phyloP scores from a whole-genome alignment of 1,139 yeast species.

The Lodderomyces jiufengensis region DNA sequence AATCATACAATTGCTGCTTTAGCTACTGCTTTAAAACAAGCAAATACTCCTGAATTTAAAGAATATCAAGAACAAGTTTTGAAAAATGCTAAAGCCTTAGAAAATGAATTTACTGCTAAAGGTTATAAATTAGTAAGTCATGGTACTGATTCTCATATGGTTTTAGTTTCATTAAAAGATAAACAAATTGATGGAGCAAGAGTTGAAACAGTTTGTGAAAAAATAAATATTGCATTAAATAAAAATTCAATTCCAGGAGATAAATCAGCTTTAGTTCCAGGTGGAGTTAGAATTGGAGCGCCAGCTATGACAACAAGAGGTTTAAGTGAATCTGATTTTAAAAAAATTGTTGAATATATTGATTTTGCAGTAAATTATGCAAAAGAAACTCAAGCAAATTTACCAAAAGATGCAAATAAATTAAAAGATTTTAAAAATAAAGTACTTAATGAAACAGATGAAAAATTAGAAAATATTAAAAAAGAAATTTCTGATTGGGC shows the following conservation, averaged over 20 bases:
- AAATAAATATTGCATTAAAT: slow-evolving; percentile 92
- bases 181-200: slow-evolving; percentile 97
- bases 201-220: slow-evolving; percentile 91
- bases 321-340: slow-evolving; percentile 81
- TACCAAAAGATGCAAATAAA: slow-evolving; percentile 86
- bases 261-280: slow-evolving; percentile 95
- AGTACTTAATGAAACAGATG: slow-evolving; percentile 67
- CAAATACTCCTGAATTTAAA: slow-evolving; percentile 86
- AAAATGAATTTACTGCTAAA: slow-evolving; percentile 60
- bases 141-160: slow-evolving; percentile 98
- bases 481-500: slow-evolving; percentile 88
- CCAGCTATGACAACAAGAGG: slow-evolving; percentile 99
- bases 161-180: slow-evolving; percentile 82
- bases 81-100: slow-evolving; percentile 84
- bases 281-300: slow-evolving; percentile 97
- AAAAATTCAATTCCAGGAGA: slow-evolving; percentile 98
- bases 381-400: slow-evolving; percentile 63
- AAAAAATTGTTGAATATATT: slow-evolving; percentile 76
- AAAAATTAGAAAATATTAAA: slow-evolving; percentile 60
- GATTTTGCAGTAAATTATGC: slow-evolving; percentile 82
- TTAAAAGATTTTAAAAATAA: slow-evolving; percentile 89
- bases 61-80: slow-evolving; percentile 86
- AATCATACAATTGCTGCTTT: slow-evolving; percentile 97
- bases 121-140: slow-evolving; percentile 85
- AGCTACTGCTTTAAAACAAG: slow-evolving; percentile 95